Evolutionary conservation across 805 yeast genomes (phyloP), one percentile per base, ranked within the genome.

Genomic region (Wickerhamiella kurtzmanii): DNA sequence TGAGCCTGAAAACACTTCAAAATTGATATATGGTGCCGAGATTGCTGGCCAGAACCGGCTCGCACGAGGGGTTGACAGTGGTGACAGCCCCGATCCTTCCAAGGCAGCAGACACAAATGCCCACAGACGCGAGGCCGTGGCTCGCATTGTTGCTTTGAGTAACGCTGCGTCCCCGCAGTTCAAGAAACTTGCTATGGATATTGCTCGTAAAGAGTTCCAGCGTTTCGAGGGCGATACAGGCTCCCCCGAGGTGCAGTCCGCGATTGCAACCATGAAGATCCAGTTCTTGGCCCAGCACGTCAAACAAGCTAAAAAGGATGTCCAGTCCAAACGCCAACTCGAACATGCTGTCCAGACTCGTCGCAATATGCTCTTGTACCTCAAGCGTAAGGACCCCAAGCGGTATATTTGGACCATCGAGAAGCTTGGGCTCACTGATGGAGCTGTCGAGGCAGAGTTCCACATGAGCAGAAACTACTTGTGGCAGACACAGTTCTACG

Each of bases 241-340:
- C 2, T 84, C 95, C 1, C 78, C 94, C 46, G 97, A 89, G 66
- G 96, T 88, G 21, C 96, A 88, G 65, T 96, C 97, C 2, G 97
- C 96, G 2, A 74, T 84, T 22, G 67, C 80, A 67, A 86, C 97
- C 0, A 80, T 85, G 43, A 76, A 76, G 58, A 85, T 92, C 55
- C 83, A 81, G 54, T 79, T 76, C 53, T 69, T 84, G 51, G 84
- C 84, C 68, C 73, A 76, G 40, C 96, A 88, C 60, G 73, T 82
- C 47, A 72, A 74, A 55, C 71, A 75, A 44, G 71, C 79, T 60
- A 80, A 77, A 54, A 82, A 87, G 62, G 97, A 89, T 66, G 69
- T 74, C 55, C 70, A 72, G 38, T 79, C 79, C 55, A 77, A 79
- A 47, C 79, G 92, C 59, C 64, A 70, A 36, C 76, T 87, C 43